Conservation (phyloP, 2,329 filamentous ascomycete species). For the Ophiocordyceps unilateralis region DNA sequence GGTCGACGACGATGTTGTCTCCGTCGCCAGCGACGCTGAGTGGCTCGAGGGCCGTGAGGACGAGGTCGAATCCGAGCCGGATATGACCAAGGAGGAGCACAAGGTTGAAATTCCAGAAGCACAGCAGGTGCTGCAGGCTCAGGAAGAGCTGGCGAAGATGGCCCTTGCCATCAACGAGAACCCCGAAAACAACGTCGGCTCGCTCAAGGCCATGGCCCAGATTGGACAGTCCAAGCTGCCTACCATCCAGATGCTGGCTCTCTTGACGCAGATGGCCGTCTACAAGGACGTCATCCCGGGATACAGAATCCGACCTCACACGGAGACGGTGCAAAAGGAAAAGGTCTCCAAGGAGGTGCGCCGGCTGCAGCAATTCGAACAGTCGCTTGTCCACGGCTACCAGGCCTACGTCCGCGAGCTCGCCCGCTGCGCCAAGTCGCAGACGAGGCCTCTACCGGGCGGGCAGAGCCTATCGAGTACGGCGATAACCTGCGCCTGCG, state of each 20-base stretch:
- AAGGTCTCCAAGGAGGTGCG: conserved; percentile 88
- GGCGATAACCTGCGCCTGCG: conserved; percentile 74
- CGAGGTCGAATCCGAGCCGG: conserved; percentile 28
- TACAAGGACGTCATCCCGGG: conserved; percentile 96
- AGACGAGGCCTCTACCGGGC: too few relatives aligned
- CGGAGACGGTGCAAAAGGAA: conserved; percentile 55
- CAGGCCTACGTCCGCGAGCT: conserved; percentile 69
- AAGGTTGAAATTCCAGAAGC: conserved; percentile 50
- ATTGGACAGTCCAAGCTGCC: conserved; percentile 52
- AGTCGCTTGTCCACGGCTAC: conserved; percentile 71
- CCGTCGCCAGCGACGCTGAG: conserved; percentile 38
- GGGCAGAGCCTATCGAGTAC: conserved; percentile 47
- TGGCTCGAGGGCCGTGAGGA: conserved; percentile 47
- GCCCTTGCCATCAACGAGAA: conserved; percentile 74
- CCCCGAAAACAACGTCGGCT: conserved; percentile 73
- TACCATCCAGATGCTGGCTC: conserved; percentile 67
- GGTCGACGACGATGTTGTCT: conserved; percentile 44
- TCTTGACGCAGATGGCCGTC: conserved; percentile 74
- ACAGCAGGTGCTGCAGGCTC: conserved; percentile 69
- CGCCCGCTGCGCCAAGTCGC: conserved; percentile 43
- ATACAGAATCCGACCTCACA: conserved; percentile 74
- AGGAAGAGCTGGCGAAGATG: conserved; percentile 80
- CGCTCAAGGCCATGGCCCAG: conserved; percentile 61
- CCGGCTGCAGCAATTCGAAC: conserved; percentile 68
- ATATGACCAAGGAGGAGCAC: conserved; percentile 30